Conservation (phyloP, 441 rosid genomes). For the Corymbia calophylla region DNA sequence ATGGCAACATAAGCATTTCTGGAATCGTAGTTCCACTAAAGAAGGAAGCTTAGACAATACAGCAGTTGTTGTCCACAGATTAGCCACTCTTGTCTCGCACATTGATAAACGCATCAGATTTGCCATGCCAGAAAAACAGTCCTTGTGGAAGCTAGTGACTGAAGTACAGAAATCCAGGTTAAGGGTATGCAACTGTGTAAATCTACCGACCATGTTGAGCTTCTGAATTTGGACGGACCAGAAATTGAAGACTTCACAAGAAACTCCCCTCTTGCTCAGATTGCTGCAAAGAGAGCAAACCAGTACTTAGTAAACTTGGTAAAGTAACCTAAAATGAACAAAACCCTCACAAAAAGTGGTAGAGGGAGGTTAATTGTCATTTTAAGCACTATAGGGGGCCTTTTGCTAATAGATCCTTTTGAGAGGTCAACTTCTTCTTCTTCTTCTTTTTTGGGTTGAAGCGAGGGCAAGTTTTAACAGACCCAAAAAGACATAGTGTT, state of each 20-base stretch:
- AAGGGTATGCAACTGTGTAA: slow-evolving; percentile 29
- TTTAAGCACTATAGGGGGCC: background rate
- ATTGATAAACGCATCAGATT: slow-evolving; percentile 39
- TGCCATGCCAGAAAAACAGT: slow-evolving; percentile 54
- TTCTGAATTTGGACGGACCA: slow-evolving; percentile 22
- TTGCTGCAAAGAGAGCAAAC: slow-evolving; percentile 20
- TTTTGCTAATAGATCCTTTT: background rate
- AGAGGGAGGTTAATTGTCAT: background rate
- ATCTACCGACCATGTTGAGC: slow-evolving; percentile 39
- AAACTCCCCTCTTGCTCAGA: slow-evolving; percentile 27
- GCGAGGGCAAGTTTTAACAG: background rate
- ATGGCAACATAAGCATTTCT: slow-evolving; percentile 40
- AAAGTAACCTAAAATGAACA: background rate
- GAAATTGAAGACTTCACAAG: slow-evolving; percentile 29
- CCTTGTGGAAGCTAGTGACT: slow-evolving; percentile 36
- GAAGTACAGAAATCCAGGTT: slow-evolving; percentile 46
- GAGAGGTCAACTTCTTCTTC: background rate
- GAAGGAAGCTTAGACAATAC: slow-evolving; percentile 42
- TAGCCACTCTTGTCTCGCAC: slow-evolving; percentile 48
- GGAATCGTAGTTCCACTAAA: slow-evolving; percentile 46
- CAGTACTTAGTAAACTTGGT: background rate
- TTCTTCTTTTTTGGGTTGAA: no score
- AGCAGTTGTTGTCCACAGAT: slow-evolving; percentile 49
- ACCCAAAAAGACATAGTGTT: background rate
- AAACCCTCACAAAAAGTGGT: background rate